These are phyloP conservation scores for Syzygium aqueum DNA, from an alignment of 345 rosid species.

Conservation along the genomic window DNA sequence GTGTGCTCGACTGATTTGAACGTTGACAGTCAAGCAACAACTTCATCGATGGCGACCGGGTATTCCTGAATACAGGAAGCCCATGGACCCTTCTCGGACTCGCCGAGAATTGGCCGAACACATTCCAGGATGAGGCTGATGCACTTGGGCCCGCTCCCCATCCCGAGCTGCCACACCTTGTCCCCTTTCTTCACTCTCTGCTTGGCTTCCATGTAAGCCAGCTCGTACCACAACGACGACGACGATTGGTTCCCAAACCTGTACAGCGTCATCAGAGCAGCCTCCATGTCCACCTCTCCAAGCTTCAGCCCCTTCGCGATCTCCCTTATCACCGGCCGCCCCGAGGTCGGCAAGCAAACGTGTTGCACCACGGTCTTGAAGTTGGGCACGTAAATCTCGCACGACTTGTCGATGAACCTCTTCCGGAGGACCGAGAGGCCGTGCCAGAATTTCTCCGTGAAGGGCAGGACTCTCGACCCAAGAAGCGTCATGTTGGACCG, in stretches of 20 bases:
- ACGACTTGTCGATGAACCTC: conserved; percentile 12
- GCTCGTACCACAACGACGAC: conserved; percentile 43
- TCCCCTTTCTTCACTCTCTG: conserved; percentile 43
- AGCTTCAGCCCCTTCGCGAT: conserved; percentile 39
- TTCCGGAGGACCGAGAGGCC: conserved; percentile 12
- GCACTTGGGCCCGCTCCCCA: conserved; percentile 43
- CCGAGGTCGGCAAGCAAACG: conserved; percentile 47
- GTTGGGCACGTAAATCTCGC: conserved; percentile 32
- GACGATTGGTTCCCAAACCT: conserved; percentile 61
- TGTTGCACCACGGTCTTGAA: conserved; percentile 35
- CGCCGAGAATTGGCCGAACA: conserved; percentile 20
- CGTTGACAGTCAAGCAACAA: background rate
- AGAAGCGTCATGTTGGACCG: conserved; percentile 18
- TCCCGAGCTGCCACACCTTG: conserved; percentile 36
- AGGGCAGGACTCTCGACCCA: conserved; percentile 26
- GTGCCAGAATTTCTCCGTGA: conserved; percentile 16
- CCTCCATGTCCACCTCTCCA: conserved; percentile 25
- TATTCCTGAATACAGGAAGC: conserved; percentile 18
- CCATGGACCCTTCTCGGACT: conserved; percentile 32
- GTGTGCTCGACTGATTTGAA: background rate
- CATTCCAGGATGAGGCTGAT: conserved; percentile 34
- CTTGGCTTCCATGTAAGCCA: conserved; percentile 43
- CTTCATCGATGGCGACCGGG: conserved; percentile 10
- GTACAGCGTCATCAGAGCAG: conserved; percentile 43
- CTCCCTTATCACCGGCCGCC: conserved; percentile 27